Evolutionary conservation across 2,329 filamentous ascomycete genomes (phyloP), one percentile per base, ranked within the genome.

Genomic region (Colletotrichum scovillei): DNA sequence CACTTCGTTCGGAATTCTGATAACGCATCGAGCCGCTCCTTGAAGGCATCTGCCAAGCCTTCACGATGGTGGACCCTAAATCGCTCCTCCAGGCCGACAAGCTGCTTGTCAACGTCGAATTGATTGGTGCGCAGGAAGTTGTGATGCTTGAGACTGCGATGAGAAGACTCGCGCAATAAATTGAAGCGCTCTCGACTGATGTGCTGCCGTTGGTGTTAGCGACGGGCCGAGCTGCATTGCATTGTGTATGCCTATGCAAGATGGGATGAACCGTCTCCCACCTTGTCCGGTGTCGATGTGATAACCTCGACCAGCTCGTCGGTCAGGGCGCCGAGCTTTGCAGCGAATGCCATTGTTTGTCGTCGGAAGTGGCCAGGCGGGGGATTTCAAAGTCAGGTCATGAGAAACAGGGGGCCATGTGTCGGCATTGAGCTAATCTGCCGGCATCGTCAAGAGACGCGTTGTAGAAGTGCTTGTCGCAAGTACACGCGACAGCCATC

Each of bases 51-150:
- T 14, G 95, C 94, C 30, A 98, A 85, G 52, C 90, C 91, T 77
- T 98, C 95, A 74, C 94, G 91, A 78, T 93, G 92, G 60, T 94
- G 88, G 67, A 98, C 88, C 38, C 91, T 89, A 77, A 98, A 97
- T 77, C 96, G 95, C 84, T 98, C 97, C 76, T 95, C 92, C 3
- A 98, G 86, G 1, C 94, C 94, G 62, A 90, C 86, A 2, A 96
- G 86, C 46, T 87, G 88, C 49, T 88, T 88, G 52, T 88, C 84
- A 24, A 95, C 89, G 57, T 93, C 91, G 79, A 95, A 95, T 76
- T 94, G 93, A 78, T 96, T 94, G 1, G 92, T 94, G 49, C 92
- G 89, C 42, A 89, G 84, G 79, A 89, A 90, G 59, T 82, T 88
- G 76, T 91, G 86, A 38, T 88, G 82, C 63, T 88, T 88, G 46